phyloP scores from a whole-genome alignment of 1,139 yeast species.

The Wickerhamomyces sp. region DNA sequence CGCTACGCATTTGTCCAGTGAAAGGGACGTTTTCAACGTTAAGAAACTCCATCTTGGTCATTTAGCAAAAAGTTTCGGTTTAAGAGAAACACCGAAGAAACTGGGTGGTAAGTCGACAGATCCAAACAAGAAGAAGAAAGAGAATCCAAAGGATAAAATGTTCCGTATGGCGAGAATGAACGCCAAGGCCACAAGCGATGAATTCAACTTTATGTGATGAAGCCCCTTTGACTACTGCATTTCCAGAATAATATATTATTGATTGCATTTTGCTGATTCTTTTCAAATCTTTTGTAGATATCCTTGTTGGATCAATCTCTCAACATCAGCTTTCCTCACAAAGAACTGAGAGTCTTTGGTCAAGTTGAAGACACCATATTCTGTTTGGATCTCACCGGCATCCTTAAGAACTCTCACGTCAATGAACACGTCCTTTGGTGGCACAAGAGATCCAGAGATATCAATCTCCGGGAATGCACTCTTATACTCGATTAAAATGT shows the following conservation, averaged over 20 bases:
- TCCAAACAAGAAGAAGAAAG: conserved; percentile 36
- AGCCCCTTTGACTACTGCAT: too few relatives aligned
- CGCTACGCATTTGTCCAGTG: conserved; percentile 87
- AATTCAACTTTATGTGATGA: conserved; percentile 55
- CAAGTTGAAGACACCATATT: conserved; percentile 90
- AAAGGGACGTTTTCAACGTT: conserved; percentile 74
- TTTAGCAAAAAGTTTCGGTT: conserved; percentile 88
- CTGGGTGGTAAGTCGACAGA: conserved; percentile 40
- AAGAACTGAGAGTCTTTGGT: conserved; percentile 96
- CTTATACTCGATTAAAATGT: conserved; percentile 68
- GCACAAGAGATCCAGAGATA: conserved; percentile 78
- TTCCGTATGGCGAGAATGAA: conserved; percentile 72
- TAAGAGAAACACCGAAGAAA: conserved; percentile 89
- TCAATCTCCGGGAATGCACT: conserved; percentile 84
- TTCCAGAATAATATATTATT: too few relatives aligned
- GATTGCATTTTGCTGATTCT: too few relatives aligned
- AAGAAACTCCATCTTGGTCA: conserved; percentile 87
- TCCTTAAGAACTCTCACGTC: conserved; percentile 91
- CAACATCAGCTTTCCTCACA: conserved; percentile 91
- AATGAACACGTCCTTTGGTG: conserved; percentile 86
- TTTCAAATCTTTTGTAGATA: conserved; percentile 69
- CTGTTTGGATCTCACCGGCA: conserved; percentile 97
- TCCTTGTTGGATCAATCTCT: conserved; percentile 90
- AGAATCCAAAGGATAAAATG: conserved; percentile 67
- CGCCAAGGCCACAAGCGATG: conserved; percentile 56